These are phyloP conservation scores for Ustilago crameri DNA, from an alignment of 1,284 basidiomycete genomes.

Conservation along the genomic window DNA sequence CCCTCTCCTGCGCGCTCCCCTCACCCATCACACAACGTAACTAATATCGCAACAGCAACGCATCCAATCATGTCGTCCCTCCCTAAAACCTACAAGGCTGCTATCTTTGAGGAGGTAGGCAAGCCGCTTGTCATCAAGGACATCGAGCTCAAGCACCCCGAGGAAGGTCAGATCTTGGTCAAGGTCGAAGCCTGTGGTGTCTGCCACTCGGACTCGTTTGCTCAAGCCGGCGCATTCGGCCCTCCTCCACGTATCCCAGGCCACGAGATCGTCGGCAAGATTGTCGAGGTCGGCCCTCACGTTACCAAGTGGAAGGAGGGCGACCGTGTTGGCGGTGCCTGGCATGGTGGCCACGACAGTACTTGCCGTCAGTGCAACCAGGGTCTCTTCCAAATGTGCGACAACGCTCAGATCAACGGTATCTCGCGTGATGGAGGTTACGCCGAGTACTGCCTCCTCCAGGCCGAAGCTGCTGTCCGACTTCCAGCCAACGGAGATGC, in stretches of 20 bases:
- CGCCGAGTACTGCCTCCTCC: constrained; percentile 50
- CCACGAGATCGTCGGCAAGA: constrained; percentile 63
- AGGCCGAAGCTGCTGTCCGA: constrained; percentile 68
- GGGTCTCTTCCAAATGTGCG: constrained; percentile 60
- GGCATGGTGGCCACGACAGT: constrained; percentile 62
- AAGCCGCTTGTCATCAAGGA: constrained; percentile 88
- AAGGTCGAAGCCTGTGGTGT: constrained; percentile 91
- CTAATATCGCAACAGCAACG: no score
- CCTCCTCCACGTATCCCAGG: constrained; percentile 56
- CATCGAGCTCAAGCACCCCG: constrained; percentile 90
- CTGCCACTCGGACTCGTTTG: constrained; percentile 79
- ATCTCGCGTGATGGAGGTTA: constrained; percentile 58
- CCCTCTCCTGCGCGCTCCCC: no score
- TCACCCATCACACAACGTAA: not conserved
- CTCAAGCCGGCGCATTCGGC: constrained; percentile 26
- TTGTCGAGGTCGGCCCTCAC: constrained; percentile 54
- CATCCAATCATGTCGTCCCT: constrained; percentile 27
- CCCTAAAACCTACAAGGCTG: constrained; percentile 72
- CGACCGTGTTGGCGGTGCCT: constrained; percentile 64
- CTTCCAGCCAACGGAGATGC: constrained; percentile 65
- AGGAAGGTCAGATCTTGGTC: constrained; percentile 89
- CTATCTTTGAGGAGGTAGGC: constrained; percentile 92
- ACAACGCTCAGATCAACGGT: constrained; percentile 51
- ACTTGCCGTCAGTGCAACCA: constrained; percentile 62
- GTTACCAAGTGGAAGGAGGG: constrained; percentile 57